Evolutionary conservation across 495 filamentous ascomycete genomes (phyloP).

Genomic region (Talaromyces thailandensis): DNA sequence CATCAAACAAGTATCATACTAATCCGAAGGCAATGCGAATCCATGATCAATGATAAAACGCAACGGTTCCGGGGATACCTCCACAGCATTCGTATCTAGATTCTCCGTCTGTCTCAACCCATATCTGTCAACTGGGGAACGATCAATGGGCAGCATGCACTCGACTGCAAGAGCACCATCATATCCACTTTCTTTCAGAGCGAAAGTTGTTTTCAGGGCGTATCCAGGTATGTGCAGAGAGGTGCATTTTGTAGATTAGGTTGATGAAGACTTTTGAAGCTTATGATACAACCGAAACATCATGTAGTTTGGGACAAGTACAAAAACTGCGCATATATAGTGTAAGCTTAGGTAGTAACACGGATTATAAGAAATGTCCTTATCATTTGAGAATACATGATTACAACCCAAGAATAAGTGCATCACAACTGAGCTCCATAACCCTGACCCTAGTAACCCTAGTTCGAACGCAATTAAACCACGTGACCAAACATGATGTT

Average conservation of each 20-base stretch:
- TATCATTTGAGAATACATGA: too few relatives aligned
- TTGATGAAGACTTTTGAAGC: background rate
- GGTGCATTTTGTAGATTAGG: constrained; percentile 14
- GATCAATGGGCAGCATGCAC: constrained; percentile 19
- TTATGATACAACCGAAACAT: background rate
- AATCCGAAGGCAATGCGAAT: constrained; percentile 16
- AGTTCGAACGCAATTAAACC: background rate
- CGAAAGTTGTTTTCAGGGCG: constrained; percentile 17
- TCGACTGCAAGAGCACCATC: constrained; percentile 16
- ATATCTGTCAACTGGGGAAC: constrained; percentile 11
- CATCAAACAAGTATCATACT: constrained; percentile 17
- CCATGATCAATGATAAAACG: constrained; percentile 20
- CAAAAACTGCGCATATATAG: background rate
- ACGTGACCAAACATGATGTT: constrained; percentile 1
- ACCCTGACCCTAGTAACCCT: too few relatives aligned
- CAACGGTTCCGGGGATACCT: constrained; percentile 12
- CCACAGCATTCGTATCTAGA: constrained; percentile 12
- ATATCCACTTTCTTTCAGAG: constrained; percentile 14
- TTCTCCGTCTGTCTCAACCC: constrained; percentile 6
- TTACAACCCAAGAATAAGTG: too few relatives aligned
- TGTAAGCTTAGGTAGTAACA: background rate
- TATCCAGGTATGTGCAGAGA: constrained; percentile 24
- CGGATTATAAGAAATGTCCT: background rate
- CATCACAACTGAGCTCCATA: too few relatives aligned
- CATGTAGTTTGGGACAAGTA: background rate